Conservation (phyloP, 306 rosid genomes). For the Prinsepia uniflora region DNA sequence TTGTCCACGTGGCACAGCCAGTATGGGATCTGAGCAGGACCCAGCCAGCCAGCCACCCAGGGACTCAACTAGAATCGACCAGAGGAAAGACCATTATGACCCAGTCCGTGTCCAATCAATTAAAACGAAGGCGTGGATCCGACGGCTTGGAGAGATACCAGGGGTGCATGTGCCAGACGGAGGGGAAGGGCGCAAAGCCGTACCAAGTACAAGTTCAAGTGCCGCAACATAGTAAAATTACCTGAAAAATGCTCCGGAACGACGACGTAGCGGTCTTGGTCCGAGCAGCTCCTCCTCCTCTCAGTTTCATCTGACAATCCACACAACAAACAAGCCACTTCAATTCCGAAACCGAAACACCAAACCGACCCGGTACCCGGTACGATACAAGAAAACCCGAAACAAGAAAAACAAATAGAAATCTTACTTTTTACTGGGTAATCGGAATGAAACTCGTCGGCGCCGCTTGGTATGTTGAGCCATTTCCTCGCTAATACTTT, state of each 20-base stretch:
- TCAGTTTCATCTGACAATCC: constrained; percentile 31
- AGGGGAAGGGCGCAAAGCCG: not conserved
- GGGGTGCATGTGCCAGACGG: not conserved
- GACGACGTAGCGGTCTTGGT: constrained; percentile 53
- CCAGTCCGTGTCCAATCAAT: constrained; percentile 21
- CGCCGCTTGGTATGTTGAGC: constrained; percentile 50
- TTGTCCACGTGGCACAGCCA: constrained; percentile 42
- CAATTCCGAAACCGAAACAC: not conserved
- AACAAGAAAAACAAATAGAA: too few relatives aligned
- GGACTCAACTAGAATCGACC: constrained; percentile 16
- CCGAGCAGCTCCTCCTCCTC: constrained; percentile 67
- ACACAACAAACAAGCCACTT: not conserved
- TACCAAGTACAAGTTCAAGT: not conserved
- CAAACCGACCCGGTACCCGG: not conserved
- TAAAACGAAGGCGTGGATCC: constrained; percentile 21
- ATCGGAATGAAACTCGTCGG: constrained; percentile 47
- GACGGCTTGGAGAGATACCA: constrained; percentile 11
- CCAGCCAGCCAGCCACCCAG: too few relatives aligned
- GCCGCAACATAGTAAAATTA: constrained; percentile 16
- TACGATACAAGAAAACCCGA: not conserved
- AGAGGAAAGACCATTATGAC: not conserved
- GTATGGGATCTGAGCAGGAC: not conserved
- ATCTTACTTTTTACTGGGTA: constrained; percentile 36
- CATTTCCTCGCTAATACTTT: constrained; percentile 54
- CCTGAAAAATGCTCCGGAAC: constrained; percentile 51